phyloP scores from a whole-genome alignment of 2,329 filamentous ascomycete genomes.

The Cladosporium velox region DNA sequence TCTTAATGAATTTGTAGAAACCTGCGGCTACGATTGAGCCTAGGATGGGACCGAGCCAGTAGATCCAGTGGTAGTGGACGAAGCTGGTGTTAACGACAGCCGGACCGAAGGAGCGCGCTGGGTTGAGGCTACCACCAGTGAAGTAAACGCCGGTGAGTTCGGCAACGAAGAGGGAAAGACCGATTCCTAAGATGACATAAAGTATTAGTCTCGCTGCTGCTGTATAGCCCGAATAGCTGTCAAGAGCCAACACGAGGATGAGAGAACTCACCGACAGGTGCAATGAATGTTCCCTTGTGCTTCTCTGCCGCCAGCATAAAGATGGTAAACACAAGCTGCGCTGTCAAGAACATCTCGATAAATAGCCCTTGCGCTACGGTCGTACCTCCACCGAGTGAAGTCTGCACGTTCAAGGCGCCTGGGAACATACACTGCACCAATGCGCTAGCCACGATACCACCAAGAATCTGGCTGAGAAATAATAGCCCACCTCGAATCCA shows the following conservation, averaged over 20 bases:
- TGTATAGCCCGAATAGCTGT: neutral
- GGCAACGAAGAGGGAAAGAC: conserved; percentile 50
- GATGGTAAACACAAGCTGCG: conserved; percentile 44
- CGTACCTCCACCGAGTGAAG: conserved; percentile 38
- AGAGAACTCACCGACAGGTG: conserved; percentile 36
- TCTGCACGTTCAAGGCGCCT: conserved; percentile 40
- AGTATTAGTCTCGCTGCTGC: neutral
- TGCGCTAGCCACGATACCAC: conserved; percentile 39
- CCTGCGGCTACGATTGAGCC: conserved; percentile 36
- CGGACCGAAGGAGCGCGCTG: conserved; percentile 39
- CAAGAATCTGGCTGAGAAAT: conserved; percentile 43
- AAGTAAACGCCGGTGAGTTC: conserved; percentile 46
- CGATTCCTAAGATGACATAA: conserved; percentile 34
- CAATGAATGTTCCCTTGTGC: conserved; percentile 46
- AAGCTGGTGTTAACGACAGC: conserved; percentile 35
- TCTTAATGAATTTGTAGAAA: conserved; percentile 38
- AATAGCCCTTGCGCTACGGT: conserved; percentile 43
- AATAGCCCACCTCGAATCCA: conserved; percentile 39
- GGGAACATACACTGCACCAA: conserved; percentile 42
- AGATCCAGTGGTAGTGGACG: conserved; percentile 37
- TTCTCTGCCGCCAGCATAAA: conserved; percentile 47
- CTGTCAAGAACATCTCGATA: conserved; percentile 45
- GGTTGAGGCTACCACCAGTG: conserved; percentile 41
- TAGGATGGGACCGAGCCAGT: conserved; percentile 36
- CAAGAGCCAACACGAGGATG: neutral